Evolutionary conservation across 768 basidiomycete genomes (phyloP).

Genomic region (Lactifluus pinguis): DNA sequence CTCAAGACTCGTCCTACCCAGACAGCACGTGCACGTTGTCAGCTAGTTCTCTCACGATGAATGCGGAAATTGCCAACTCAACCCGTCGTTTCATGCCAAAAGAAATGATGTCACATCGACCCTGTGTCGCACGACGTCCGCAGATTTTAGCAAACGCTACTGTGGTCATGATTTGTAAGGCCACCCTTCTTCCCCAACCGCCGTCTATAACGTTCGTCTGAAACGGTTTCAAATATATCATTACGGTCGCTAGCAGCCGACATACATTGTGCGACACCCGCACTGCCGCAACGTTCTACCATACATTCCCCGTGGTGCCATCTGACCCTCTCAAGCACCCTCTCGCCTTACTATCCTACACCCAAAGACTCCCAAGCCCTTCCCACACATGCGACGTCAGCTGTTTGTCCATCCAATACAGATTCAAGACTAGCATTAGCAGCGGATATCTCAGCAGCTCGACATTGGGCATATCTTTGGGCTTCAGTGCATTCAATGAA

Average conservation of each 20-base stretch:
- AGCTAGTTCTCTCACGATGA: not conserved
- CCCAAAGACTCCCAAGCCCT: not conserved
- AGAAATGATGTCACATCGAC: not conserved
- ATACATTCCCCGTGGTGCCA: not conserved
- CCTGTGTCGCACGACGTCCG: not conserved
- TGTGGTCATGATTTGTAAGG: not conserved
- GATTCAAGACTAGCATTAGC: not conserved
- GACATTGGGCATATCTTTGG: not conserved
- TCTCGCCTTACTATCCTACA: not conserved
- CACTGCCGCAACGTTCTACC: not conserved
- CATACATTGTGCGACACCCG: not conserved
- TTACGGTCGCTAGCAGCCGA: not conserved
- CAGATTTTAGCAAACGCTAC: not conserved
- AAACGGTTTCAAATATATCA: not conserved
- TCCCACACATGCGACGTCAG: not conserved
- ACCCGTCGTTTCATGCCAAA: not conserved
- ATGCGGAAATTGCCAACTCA: not conserved
- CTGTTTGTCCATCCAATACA: not conserved
- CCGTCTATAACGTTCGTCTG: not conserved
- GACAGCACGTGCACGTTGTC: not conserved
- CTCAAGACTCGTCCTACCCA: not conserved
- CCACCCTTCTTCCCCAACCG: not conserved
- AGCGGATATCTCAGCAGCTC: not conserved
- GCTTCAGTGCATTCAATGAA: not conserved
- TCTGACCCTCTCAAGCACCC: not conserved